Evolutionary conservation across 2,329 filamentous ascomycete species (phyloP).

Genomic region (Aspergillus quadrilineatus): DNA sequence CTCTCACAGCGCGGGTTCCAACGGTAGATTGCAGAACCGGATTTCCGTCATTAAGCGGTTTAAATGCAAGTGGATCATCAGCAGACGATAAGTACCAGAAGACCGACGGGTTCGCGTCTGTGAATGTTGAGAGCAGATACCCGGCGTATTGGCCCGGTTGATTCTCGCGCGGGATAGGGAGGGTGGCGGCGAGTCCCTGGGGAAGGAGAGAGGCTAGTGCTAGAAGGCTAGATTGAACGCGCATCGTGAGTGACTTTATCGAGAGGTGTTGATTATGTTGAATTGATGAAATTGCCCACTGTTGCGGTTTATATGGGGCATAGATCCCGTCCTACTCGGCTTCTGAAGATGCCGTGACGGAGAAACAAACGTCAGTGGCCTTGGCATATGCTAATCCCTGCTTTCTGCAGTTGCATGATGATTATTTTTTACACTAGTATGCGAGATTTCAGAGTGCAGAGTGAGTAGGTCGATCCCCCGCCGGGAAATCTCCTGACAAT

Average conservation of each 20-base stretch:
- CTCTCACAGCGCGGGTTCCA: neutral
- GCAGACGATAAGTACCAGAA: constrained; percentile 10
- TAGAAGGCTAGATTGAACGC: neutral
- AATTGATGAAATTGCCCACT: no score
- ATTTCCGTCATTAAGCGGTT: constrained; percentile 1
- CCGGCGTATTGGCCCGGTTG: neutral
- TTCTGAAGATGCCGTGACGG: neutral
- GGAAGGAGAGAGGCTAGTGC: neutral
- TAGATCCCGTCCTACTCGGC: no score
- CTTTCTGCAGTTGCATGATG: neutral
- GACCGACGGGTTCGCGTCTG: neutral
- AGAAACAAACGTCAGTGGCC: neutral
- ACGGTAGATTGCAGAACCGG: neutral
- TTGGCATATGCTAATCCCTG: neutral
- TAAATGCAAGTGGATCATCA: neutral
- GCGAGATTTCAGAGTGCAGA: neutral
- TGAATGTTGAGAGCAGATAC: constrained; percentile 11
- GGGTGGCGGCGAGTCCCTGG: neutral
- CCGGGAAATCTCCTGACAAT: neutral
- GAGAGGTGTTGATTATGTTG: no score
- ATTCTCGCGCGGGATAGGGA: neutral
- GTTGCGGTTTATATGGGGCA: no score
- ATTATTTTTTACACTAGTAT: neutral
- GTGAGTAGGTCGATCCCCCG: neutral
- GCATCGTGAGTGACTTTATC: neutral